These are phyloP conservation scores for Ottelia alismoides DNA, from an alignment of 106 monocot genomes.

Conservation along the genomic window DNA sequence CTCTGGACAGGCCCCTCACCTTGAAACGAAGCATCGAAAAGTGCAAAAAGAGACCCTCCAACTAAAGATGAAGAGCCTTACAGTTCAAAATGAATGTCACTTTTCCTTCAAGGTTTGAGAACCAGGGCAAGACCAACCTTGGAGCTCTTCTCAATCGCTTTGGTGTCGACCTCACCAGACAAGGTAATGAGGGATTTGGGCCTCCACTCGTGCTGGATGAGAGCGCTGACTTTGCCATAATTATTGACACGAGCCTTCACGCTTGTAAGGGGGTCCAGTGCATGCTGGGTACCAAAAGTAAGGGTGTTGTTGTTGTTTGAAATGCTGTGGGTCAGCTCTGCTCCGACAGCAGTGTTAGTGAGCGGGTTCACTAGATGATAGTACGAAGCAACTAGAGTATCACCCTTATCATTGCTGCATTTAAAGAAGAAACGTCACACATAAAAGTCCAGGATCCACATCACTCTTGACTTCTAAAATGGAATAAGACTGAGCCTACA, in stretches of 20 bases:
- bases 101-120: conserved; percentile 56
- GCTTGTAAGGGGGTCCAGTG: conserved; percentile 52
- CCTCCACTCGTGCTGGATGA: conserved; percentile 88
- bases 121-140: conserved; percentile 72
- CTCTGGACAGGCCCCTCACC: background rate
- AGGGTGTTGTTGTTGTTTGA: conserved; percentile 69
- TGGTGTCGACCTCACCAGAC: conserved; percentile 83
- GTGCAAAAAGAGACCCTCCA: background rate
- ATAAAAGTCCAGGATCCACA: background rate
- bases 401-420: conserved; percentile 85
- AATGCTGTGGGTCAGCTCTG: conserved; percentile 68
- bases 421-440: background rate
- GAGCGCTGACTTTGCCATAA: conserved; percentile 69
- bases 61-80: background rate
- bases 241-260: conserved; percentile 87
- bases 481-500: background rate
- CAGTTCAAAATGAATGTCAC: background rate
- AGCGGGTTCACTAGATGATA: conserved; percentile 65
- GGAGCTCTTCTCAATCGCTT: conserved; percentile 74
- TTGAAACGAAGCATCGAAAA: background rate
- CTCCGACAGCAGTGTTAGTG: conserved; percentile 70
- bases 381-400: conserved; percentile 47
- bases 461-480: background rate
- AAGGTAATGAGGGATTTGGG: conserved; percentile 78
- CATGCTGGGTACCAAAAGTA: conserved; percentile 80